Evolutionary conservation across 2,329 filamentous ascomycete genomes (phyloP).

Genomic region (Cladobotryum mycophilum): DNA sequence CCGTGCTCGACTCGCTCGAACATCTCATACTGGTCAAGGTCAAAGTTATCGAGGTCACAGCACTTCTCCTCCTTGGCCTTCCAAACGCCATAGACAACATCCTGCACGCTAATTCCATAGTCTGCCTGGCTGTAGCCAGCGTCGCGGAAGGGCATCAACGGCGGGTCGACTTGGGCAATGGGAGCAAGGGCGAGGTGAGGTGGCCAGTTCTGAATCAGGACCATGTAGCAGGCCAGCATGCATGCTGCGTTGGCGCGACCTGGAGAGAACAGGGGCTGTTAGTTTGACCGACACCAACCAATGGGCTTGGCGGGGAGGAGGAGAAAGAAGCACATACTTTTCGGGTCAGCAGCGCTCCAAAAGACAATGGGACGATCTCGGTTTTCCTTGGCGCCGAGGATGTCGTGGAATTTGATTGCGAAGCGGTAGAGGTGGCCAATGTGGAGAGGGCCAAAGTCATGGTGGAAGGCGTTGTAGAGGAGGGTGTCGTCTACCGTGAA

Average conservation of each 20-base stretch:
- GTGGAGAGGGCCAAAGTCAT: constrained; percentile 95
- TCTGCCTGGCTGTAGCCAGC: constrained; percentile 98
- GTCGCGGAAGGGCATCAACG: constrained; percentile 97
- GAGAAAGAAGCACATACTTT: constrained; percentile 56
- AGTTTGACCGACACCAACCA: neutral
- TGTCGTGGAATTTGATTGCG: constrained; percentile 91
- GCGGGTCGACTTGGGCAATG: constrained; percentile 93
- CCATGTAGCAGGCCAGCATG: constrained; percentile 96
- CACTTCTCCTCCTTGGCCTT: constrained; percentile 95
- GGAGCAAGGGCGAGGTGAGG: constrained; percentile 92
- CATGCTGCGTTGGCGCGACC: constrained; percentile 90
- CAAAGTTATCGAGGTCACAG: constrained; percentile 88
- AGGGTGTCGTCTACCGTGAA: constrained; percentile 91
- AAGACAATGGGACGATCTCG: constrained; percentile 88
- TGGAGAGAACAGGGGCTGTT: constrained; percentile 27
- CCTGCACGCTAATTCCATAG: constrained; percentile 91
- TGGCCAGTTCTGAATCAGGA: constrained; percentile 95
- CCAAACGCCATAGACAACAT: constrained; percentile 98
- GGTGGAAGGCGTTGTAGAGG: constrained; percentile 96
- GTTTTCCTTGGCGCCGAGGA: constrained; percentile 85
- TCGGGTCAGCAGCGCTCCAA: constrained; percentile 87
- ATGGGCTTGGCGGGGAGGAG: neutral
- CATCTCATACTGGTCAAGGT: constrained; percentile 92
- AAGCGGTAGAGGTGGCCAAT: constrained; percentile 97
- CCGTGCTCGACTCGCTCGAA: constrained; percentile 96